Base-by-base conservation (phyloP, 352 stramenopile species). In the Phytophthora pseudosyringae region DNA sequence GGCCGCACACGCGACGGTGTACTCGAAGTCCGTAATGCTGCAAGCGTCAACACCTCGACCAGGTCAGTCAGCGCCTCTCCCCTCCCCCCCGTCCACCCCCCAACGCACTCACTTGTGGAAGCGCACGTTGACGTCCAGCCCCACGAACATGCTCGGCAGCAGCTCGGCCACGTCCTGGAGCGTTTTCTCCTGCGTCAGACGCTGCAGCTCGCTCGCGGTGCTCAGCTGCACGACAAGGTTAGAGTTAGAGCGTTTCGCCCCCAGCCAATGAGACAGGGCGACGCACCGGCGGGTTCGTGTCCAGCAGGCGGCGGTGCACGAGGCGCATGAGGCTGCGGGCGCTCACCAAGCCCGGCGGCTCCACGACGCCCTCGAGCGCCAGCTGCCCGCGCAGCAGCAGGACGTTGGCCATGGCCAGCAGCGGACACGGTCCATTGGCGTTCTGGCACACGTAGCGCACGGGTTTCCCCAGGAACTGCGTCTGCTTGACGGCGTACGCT, bases 71-170 rank as follows among this genome's bases (percentile, higher is more conserved):
- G 16, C 1, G 8, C n/a, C 4, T 51, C n/a, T 51, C 16, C 5
- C 31, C 29, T 21, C 3, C 16, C 5, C 31, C 29, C 18, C 3
- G 9, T 28, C 5, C 39, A 45, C 31, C n/a, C 32, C 13, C 7
- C 21, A 15, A 16, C 3, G 5, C 0, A 67, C 80, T 51, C 75
- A 97, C 60, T 82, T 88, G 33, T 93, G 94, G 70, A 99, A 99
- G 59, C 94, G 94, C 40, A 99, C 94, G 75, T 99, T 99, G 11
- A 99, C 97, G 67, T 99, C 98, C 52, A 99, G 89, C 0, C 98
- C 98, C 61, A 97, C 91, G 41, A 98, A 83, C 29, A 99, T 84
- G 36, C 80, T 93, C 8, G 97, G 97, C 45, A 99, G 78, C 32
- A 99, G 66, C 35, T 87, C 69, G 9, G 97, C 73, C 2, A 98